Evolutionary conservation across 2,329 filamentous ascomycete genomes (phyloP).

Genomic region (Clonostachys rhizophaga): DNA sequence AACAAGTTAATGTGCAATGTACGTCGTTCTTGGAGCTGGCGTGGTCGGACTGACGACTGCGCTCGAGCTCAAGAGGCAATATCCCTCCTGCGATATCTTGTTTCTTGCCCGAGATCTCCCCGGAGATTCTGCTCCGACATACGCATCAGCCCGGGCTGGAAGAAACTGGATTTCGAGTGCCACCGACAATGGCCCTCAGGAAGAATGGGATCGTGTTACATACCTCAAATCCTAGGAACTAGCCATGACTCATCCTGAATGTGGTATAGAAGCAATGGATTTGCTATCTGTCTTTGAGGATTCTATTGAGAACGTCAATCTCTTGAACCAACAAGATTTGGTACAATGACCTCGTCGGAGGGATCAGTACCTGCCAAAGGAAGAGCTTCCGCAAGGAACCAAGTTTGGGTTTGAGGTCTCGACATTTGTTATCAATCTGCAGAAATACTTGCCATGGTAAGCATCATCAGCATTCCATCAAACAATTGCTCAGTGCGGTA

Average conservation of each 20-base stretch:
- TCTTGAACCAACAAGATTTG: conserved; percentile 33
- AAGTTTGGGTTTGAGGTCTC: conserved; percentile 25
- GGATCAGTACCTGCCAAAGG: conserved; percentile 16
- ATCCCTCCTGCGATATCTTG: conserved; percentile 40
- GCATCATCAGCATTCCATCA: not conserved
- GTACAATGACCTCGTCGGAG: conserved; percentile 32
- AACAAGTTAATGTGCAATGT: not conserved
- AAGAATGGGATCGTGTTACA: conserved; percentile 9
- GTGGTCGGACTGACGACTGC: conserved; percentile 61
- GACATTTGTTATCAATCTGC: conserved; percentile 55
- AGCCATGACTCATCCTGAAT: conserved; percentile 36
- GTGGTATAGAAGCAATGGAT: conserved; percentile 46
- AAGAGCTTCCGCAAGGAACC: conserved; percentile 22
- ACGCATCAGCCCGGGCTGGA: conserved; percentile 76
- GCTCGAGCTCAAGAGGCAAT: conserved; percentile 45
- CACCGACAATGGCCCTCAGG: conserved; percentile 16
- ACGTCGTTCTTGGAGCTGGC: conserved; percentile 43
- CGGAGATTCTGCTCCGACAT: conserved; percentile 79
- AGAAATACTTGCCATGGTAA: conserved; percentile 71
- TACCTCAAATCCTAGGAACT: conserved; percentile 8
- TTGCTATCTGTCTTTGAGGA: conserved; percentile 13
- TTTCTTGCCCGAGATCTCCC: conserved; percentile 78
- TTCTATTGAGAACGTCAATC: conserved; percentile 35
- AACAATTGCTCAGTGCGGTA: too few relatives aligned
- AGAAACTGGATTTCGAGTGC: conserved; percentile 63